Base-by-base conservation (phyloP, 2,329 filamentous ascomycete species). In the Torrubiella hemipterigena region DNA sequence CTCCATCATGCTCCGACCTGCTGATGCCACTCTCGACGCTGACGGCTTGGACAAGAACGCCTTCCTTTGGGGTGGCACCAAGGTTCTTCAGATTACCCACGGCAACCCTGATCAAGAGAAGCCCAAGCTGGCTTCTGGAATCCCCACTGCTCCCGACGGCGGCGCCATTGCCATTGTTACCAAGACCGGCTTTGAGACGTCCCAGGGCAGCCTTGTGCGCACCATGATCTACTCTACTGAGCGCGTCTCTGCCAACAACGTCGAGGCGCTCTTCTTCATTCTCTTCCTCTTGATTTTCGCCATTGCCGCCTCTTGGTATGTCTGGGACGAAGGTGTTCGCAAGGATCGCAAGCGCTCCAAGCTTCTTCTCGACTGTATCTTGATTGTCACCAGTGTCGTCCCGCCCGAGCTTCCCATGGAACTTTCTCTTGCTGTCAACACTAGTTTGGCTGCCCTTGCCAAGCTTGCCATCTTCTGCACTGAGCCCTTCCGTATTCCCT, bases 141-240 rank as follows among this genome's bases (percentile, higher is more conserved):
- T 96, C 10, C 76, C 80, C 12, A 49, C 74, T n/a, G 80, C 91
- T 21, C 91, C 93, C 0, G 91, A 98, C 55, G 84, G 91, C 46
- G 91, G 91, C 32, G 91, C 87, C 21, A 73, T 96, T 66, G 91
- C 87, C 38, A 73, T 98, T 40, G 85, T 98, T 27, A 80, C 87
- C 49, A 96, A 95, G 71, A 98, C 91, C 32, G 91, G 91, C 10
- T 98, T 98, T 49, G 93, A 98, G 61, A 98, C 91, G 9, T 96
- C 89, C 34, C 93, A 98, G 59, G 91, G 91, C 40, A 95, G 86
- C 56, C 73, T 98, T 37, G 91, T 98, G 38, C 82, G 91, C 39
- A 98, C 91, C 44, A 98, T 98, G 91, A 98, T 98, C 49, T 98
- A 94, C 64, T 95, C 93, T 2, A 98, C 91, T 2, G 91, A 98